Evolutionary conservation across 1,284 basidiomycete species (phyloP).

Genomic region (Tylopilus sp.): DNA sequence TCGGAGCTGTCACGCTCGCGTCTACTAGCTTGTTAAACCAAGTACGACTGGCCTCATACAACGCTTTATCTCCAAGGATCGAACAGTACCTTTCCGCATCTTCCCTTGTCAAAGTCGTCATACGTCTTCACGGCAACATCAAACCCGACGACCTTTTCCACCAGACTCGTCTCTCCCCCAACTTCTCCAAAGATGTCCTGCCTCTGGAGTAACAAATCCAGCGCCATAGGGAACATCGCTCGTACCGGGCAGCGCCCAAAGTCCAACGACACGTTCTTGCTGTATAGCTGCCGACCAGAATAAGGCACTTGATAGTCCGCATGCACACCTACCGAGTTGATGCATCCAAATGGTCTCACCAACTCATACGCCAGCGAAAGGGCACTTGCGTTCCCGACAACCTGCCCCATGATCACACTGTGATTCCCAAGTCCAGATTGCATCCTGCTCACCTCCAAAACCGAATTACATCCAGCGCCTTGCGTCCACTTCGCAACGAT

Average conservation of each 20-base stretch:
- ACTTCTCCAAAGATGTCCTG: conserved; percentile 68
- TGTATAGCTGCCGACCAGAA: conserved; percentile 64
- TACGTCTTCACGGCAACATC: conserved; percentile 56
- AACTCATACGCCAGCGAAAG: conserved; percentile 72
- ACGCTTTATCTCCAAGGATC: conserved; percentile 55
- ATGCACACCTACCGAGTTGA: conserved; percentile 78
- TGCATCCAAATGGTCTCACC: conserved; percentile 76
- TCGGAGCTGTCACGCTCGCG: conserved; percentile 18
- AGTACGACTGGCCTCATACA: no score
- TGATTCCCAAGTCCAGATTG: neutral
- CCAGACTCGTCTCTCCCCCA: conserved; percentile 54
- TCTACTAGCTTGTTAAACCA: neutral
- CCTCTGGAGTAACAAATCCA: conserved; percentile 65
- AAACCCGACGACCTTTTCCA: conserved; percentile 61
- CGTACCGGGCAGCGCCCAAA: conserved; percentile 87
- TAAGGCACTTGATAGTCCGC: conserved; percentile 54
- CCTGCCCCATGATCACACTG: conserved; percentile 39
- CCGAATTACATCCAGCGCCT: conserved; percentile 56
- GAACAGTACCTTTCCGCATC: conserved; percentile 71
- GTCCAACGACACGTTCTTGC: conserved; percentile 78
- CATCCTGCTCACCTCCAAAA: conserved; percentile 54
- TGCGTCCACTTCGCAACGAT: conserved; percentile 50
- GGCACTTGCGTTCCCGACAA: conserved; percentile 76
- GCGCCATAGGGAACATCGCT: conserved; percentile 71
- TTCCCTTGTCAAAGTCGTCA: conserved; percentile 62